Base-by-base conservation (phyloP, 106 monocot genomes). In the Dendrobium nobile region DNA sequence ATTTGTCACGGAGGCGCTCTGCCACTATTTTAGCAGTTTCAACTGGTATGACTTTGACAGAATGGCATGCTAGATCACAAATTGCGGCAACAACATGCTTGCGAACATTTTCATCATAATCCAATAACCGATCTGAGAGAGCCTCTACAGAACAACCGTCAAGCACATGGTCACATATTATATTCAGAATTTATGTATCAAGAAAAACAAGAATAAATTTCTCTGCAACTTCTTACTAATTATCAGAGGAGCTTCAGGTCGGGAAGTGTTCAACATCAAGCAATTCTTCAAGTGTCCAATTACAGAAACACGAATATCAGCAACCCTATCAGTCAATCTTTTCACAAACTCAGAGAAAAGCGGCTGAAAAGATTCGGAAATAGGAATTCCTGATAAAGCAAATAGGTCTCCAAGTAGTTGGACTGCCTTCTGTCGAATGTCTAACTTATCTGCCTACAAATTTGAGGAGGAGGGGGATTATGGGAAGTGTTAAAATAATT, bases 1-100 rank as follows among this genome's bases (percentile, higher is more conserved):
- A 98, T 98, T 92, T 98, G 80, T 98, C 98, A 77, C 94, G 92
- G 75, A 98, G 89, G 19, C 98, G 92, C 54, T 98, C 94, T 75
- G 94, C 92, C 43, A 89, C 92, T 77, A 82, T 78, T 64, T 77
- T 92, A 72, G 76, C 75, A 68, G 89, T 95, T 75, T 85, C 91
- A 83, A 82, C 64, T 77, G 94, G 84, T 77, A 98, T 84, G 24
- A 80, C 84, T 47, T 84, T 83, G 20, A 87, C 78, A 47, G 86
- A 85, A 85, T 91, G 86, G 83, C 82, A 84, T 79, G 91, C 92
- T 59, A 94, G 79, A 85, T 90, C 91, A 86, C 78, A 92, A 76
- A 98, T 33, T 82, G 94, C 95, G 73, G 82, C 84, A 84, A 98
- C 92, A 83, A 94, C 98, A 82, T 91, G 86, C 80, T 91, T 89